A percentile compares a stretch with the other conserved stretches of the same genome.
These are phyloP conservation scores for Chalciporus pseudorubinellus DNA, from an alignment of 768 basidiomycete species.

Conservation along the genomic window DNA sequence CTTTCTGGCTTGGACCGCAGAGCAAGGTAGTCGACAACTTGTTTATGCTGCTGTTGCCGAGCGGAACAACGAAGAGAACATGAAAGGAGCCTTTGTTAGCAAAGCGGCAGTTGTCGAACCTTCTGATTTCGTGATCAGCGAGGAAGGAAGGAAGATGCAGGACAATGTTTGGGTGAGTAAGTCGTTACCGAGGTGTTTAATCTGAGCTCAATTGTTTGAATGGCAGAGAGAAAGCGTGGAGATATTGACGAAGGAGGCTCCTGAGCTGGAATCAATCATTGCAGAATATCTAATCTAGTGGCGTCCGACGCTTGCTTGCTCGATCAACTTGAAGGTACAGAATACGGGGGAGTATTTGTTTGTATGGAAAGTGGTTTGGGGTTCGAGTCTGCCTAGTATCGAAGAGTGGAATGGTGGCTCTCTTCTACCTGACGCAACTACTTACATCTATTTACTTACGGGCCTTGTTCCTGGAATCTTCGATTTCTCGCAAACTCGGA, in stretches of 20 bases:
- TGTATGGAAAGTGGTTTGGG: too few relatives aligned
- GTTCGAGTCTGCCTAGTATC: too few relatives aligned
- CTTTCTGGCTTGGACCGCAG: slow-evolving; percentile 17
- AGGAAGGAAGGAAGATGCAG: slow-evolving; percentile 28
- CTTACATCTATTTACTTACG: too few relatives aligned
- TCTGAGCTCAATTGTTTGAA: too few relatives aligned
- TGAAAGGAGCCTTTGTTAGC: slow-evolving; percentile 24
- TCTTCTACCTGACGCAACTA: too few relatives aligned
- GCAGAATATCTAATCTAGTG: slow-evolving; percentile 8
- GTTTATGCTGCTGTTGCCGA: slow-evolving; percentile 30
- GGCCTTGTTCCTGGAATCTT: too few relatives aligned
- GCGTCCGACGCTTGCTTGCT: too few relatives aligned
- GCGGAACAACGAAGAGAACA: slow-evolving; percentile 16
- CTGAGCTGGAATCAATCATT: slow-evolving; percentile 14
- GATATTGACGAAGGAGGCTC: slow-evolving; percentile 13
- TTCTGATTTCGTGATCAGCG: slow-evolving; percentile 31
- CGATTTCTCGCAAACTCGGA: too few relatives aligned
- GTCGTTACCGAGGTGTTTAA: too few relatives aligned
- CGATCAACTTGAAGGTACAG: too few relatives aligned
- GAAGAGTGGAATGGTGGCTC: too few relatives aligned
- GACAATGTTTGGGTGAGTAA: slow-evolving; percentile 35
- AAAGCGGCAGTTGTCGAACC: background rate
- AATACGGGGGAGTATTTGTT: too few relatives aligned
- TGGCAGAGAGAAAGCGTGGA: slow-evolving; percentile 22
- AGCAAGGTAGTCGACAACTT: slow-evolving; percentile 37